Conservation (phyloP, 2,329 filamentous ascomycete species). For the Gliomastix tumulicola region DNA sequence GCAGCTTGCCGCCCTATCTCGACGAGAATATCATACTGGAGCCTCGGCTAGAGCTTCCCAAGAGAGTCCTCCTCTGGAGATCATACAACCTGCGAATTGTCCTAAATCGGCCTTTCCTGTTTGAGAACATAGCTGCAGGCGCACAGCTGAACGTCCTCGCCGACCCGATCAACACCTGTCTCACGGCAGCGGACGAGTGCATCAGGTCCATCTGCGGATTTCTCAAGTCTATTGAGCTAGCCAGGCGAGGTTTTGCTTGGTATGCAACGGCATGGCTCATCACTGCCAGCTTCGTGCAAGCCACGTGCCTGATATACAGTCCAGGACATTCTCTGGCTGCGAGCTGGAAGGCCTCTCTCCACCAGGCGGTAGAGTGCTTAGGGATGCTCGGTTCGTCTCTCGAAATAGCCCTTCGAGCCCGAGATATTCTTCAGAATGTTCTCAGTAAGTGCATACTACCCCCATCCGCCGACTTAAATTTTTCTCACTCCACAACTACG, state of each 20-base stretch:
- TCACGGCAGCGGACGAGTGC: conserved; percentile 6
- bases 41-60: conserved; percentile 7
- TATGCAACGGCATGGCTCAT: conserved; percentile 11
- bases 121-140: conserved; percentile 4
- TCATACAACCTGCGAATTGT: conserved; percentile 9
- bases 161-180: conserved; percentile 4
- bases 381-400: conserved; percentile 4
- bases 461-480: not conserved
- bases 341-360: conserved; percentile 6
- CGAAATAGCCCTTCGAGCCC: conserved; percentile 7
- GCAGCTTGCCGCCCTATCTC: conserved; percentile 5
- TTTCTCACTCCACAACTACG: not conserved
- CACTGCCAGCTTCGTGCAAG: conserved; percentile 9
- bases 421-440: conserved; percentile 6
- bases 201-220: conserved; percentile 7
- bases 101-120: conserved; percentile 7
- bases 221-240: not conserved
- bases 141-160: conserved; percentile 2
- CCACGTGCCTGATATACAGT: conserved; percentile 8
- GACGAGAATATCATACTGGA: conserved; percentile 4
- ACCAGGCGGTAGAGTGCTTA: conserved; percentile 5
- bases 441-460: too few species aligned
- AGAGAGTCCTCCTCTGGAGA: conserved; percentile 8
- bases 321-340: conserved; percentile 6
- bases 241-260: conserved; percentile 7